phyloP scores from a whole-genome alignment of 352 stramenopile species.

The Phytophthora syringae region DNA sequence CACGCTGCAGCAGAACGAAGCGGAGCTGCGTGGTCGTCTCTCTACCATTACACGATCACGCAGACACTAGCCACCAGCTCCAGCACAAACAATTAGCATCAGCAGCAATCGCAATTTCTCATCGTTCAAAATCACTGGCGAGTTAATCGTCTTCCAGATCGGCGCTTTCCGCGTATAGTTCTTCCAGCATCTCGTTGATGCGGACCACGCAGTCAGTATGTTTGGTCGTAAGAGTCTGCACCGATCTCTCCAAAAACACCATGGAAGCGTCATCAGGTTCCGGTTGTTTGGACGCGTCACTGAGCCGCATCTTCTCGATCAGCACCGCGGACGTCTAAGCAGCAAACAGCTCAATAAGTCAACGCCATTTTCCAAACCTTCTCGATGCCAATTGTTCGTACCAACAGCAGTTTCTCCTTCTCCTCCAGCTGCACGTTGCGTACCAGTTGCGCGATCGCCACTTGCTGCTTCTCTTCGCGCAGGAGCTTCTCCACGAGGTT shows the following conservation, averaged over 20 bases:
- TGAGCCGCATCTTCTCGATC: constrained; percentile 83
- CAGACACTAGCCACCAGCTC: constrained; percentile 18
- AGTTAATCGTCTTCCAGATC: constrained; percentile 47
- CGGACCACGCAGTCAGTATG: constrained; percentile 68
- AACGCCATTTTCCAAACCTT: background rate
- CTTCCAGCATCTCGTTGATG: constrained; percentile 85
- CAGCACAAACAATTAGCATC: background rate
- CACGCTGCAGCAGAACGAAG: constrained; percentile 53
- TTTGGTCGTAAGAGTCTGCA: constrained; percentile 56
- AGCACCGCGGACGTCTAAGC: constrained; percentile 75
- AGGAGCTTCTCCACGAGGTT: constrained; percentile 72
- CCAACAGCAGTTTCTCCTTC: constrained; percentile 85
- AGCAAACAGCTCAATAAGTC: constrained; percentile 5
- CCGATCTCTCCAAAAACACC: constrained; percentile 69
- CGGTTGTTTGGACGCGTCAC: constrained; percentile 38
- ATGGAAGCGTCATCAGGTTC: constrained; percentile 58
- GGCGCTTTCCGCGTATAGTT: constrained; percentile 62
- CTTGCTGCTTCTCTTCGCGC: constrained; percentile 38
- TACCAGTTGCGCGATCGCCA: constrained; percentile 58
- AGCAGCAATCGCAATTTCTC: background rate
- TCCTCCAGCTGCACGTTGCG: constrained; percentile 80
- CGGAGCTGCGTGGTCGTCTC: constrained; percentile 59
- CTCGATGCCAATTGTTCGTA: constrained; percentile 10
- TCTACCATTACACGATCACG: constrained; percentile 49
- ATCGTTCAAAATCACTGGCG: background rate